Evolutionary conservation across 169 alveolate species (phyloP), one percentile per base, ranked within the genome.

Genomic region (Eimeria sp.): DNA sequence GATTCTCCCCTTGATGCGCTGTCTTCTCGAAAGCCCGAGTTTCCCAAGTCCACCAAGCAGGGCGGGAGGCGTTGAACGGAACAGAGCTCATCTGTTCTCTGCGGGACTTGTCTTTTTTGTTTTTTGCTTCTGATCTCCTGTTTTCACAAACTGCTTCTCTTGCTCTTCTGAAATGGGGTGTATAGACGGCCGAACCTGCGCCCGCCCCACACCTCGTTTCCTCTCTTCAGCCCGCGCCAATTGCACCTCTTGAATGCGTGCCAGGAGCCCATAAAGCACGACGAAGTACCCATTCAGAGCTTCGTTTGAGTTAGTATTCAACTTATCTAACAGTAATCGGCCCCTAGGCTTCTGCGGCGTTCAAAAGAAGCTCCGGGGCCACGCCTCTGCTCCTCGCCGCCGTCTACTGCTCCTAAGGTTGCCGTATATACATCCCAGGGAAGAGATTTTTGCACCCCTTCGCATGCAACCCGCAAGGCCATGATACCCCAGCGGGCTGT

Each of bases 141-240:
- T 27, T 9, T 14, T 73, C 30, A 73, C 45, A 40, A 40, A 3
- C 27, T 73, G 30, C 11, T 34, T 20, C 83, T 73, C 27, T 14
- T 73, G 18, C 57, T 40, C 83, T 73, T 73, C 83, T 73, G 83
- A 73, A 73, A 73, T 73, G 83, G 54, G 83, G 54, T 73, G 54
- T 73, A 73, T 73, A 40, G 83, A 73, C 83, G 40, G 49, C 7
- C 57, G 14, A 73, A 40, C 83, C 30, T 73, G 83, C 83, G 30
- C 45, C 54, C 54, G 83, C 83, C 83, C 83, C 83, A 73, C 83
- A 73, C 51, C 18, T 73, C 57, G 14, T 40, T 73, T 40, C 13
- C 83, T 73, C 30, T 40, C 57, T 54, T 73, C 45, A 73, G 34
- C 30, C 57, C 20, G 45, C 49, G 45, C 47, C 47, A 51, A 40